Evolutionary conservation across 345 rosid genomes (phyloP), one percentile per base, ranked within the genome.

Genomic region (Microcos paniculata): DNA sequence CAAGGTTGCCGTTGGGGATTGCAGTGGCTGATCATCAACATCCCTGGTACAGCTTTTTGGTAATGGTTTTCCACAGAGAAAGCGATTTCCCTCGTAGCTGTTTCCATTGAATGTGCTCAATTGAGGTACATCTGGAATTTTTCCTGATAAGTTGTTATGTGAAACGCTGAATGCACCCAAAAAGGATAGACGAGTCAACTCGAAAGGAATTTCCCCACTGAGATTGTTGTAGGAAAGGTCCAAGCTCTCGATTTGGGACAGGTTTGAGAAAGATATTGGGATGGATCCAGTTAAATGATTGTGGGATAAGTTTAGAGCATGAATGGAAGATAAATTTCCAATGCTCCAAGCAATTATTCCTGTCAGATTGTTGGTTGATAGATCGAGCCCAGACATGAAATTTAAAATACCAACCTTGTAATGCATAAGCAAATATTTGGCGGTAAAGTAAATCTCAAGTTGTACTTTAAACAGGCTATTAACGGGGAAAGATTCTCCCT

Each of bases 131-230:
- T 24, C 62, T 6, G 85, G 83, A 55, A 77, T 65, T 14, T 42
- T 18, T 0, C 88, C 85, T 0, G 82, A 78, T 1, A 87, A 26
- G 62, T 82, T 87, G 31, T 87, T 88, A 80, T 83, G 56, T 0
- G 86, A 81, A 0, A 79, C 88, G 26, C 74, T 80, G 57, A 84
- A 84, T 14, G 72, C 30, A 16, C 4, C 78, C 40, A 82, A 18
- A 24, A 1, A 13, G 15, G 72, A 8, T n/a, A 83, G 35, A 55
- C 77, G 40, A 3, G 48, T 23, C 13, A 88, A 58, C 3, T 74
- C 21, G 0, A 81, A 64, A 56, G 88, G 84, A 15, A 87, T 77
- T 28, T 42, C 3, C 4, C 82, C 83, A 0, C 1, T 23, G 68
- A 85, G 73, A 43, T 59, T n/a, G 69, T 83, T 81, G 71, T 46